Evolutionary conservation across 345 rosid species (phyloP), one percentile per base, ranked within the genome.

Genomic region (Salix exigua): DNA sequence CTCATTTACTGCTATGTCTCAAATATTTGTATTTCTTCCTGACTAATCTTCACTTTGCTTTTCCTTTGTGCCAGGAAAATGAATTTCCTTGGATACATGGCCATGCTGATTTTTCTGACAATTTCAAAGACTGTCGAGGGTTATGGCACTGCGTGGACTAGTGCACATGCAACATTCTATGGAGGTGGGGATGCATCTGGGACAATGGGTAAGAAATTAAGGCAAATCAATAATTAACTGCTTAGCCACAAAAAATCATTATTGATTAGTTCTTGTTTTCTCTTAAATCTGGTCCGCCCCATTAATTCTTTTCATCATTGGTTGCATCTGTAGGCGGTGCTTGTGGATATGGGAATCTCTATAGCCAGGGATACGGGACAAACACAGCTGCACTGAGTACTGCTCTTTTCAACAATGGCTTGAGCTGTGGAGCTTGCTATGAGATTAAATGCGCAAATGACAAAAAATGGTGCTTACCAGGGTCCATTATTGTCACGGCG

Each of bases 161-260:
- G 62, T 74, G 87, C 89, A 18, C 89, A 84, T 68, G 89, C 89
- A 64, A 86, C 89, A 31, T 87, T 87, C 85, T 87, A 84, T 73
- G 87, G 89, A 17, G 86, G 87, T 26, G 67, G 83, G 18, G 89
- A 87, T 70, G 87, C 89, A 33, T 87, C 89, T 55, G 87, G 86
- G 19, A 87, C 89, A 21, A 81, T 87, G 87, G 88, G 89, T 83
- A 77, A 42, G 81, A 17, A 40, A 46, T 31, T 12, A 31, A 64
- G 21, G 68, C n/a, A 53, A 18, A 53, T 18, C 1, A 6, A 51
- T 18, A 26, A 1, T 26, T 26, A 26, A 26, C 28, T 26, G 28
- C 28, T 26, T 26, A 26, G 28, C 28, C 28, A 26, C 28, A 26
- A 26, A 11, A 42, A 42, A 1, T 11, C 46, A 2, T 53, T 6